These are phyloP conservation scores for Xylaria acuta DNA, from an alignment of 495 filamentous ascomycete genomes.

Conservation along the genomic window DNA sequence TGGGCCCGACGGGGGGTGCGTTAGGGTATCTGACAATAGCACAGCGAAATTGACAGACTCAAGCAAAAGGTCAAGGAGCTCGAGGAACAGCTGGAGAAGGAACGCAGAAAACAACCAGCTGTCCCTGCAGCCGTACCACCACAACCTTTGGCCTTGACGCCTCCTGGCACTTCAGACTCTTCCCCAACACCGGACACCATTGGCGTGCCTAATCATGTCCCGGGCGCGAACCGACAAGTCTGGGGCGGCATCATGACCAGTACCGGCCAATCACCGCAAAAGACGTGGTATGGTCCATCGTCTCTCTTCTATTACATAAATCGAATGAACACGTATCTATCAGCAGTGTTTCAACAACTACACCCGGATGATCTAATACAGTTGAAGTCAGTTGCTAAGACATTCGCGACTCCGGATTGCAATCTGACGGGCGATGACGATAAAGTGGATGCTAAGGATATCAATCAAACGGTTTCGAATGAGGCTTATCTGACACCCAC, in stretches of 20 bases:
- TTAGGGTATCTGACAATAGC: slow-evolving; percentile 7
- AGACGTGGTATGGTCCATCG: slow-evolving; percentile 48
- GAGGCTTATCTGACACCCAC: slow-evolving; percentile 34
- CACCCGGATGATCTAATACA: slow-evolving; percentile 31
- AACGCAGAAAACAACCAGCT: slow-evolving; percentile 5
- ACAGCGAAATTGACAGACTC: slow-evolving; percentile 52
- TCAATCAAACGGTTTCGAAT: slow-evolving; percentile 22
- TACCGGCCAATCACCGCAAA: slow-evolving; percentile 36
- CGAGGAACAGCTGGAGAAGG: slow-evolving; percentile 42
- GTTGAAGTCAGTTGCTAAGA: slow-evolving; percentile 28
- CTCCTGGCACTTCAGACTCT: slow-evolving; percentile 16
- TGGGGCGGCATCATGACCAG: slow-evolving; percentile 40
- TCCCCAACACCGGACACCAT: slow-evolving; percentile 5
- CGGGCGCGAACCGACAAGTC: slow-evolving; percentile 21
- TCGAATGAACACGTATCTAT: slow-evolving; percentile 45
- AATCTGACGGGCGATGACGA: slow-evolving; percentile 22
- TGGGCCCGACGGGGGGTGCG: neutral
- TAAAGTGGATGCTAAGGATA: slow-evolving; percentile 16
- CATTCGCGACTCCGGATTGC: slow-evolving; percentile 28
- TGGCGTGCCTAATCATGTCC: slow-evolving; percentile 16
- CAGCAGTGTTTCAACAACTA: slow-evolving; percentile 40
- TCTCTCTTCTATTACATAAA: slow-evolving; percentile 50
- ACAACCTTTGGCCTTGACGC: slow-evolving; percentile 27
- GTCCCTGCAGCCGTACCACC: neutral
- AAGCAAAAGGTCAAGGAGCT: slow-evolving; percentile 46